Percentiles rank a stretch among this genome's conserved stretches.
phyloP scores from a whole-genome alignment of 495 filamentous ascomycete species.

The Penicillium ucsense region DNA sequence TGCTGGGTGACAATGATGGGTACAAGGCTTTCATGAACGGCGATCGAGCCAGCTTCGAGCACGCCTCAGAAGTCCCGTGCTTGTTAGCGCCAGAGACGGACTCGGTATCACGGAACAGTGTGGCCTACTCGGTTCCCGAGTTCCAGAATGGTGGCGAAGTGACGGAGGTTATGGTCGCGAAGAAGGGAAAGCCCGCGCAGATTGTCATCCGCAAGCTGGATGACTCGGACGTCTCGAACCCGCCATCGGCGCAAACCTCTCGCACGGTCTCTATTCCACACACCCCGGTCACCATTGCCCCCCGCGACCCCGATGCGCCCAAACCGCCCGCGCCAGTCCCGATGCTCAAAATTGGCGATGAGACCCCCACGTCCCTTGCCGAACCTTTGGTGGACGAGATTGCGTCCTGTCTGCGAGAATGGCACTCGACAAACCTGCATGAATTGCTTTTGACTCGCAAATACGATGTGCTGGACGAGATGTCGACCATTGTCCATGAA shows the following conservation, averaged over 20 bases:
- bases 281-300: conserved; percentile 25
- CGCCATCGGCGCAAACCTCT: conserved; percentile 22
- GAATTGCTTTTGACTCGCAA: conserved; percentile 76
- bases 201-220: conserved; percentile 32
- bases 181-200: conserved; percentile 33
- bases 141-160: conserved; percentile 21
- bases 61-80: conserved; percentile 10
- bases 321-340: conserved; percentile 88
- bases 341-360: conserved; percentile 94
- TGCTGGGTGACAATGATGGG: conserved; percentile 51
- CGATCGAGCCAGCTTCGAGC: conserved; percentile 20
- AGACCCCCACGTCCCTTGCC: conserved; percentile 76
- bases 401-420: conserved; percentile 89
- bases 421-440: conserved; percentile 95
- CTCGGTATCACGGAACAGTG: conserved; percentile 16
- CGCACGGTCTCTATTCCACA: conserved; percentile 24
- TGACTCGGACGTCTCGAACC: conserved; percentile 22
- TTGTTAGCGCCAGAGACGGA: conserved; percentile 13
- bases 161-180: conserved; percentile 30
- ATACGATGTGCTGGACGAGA: conserved; percentile 71
- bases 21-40: conserved; percentile 26
- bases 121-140: conserved; percentile 21
- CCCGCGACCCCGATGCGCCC: conserved; percentile 47
- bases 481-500: conserved; percentile 66
- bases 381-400: conserved; percentile 97